These are phyloP conservation scores for Sclerotinia sclerotiorum DNA, from an alignment of 2,329 filamentous ascomycete species.

Conservation along the genomic window DNA sequence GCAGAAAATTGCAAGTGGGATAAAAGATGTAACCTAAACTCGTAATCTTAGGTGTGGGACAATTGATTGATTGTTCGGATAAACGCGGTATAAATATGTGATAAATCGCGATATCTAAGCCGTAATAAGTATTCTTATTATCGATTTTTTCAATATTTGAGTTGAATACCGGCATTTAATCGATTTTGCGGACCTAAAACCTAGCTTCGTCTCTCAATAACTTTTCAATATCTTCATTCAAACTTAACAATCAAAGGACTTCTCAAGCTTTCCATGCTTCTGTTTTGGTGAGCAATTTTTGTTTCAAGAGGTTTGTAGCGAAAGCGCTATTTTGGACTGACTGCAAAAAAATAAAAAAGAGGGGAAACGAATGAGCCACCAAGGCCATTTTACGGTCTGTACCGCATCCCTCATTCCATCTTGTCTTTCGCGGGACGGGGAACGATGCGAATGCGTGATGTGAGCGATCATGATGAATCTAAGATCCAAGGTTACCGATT, in stretches of 20 bases:
- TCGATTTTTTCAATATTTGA: too few species aligned
- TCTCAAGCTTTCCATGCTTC: background rate
- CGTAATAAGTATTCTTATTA: too few species aligned
- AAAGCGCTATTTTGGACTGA: background rate
- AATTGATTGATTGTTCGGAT: background rate
- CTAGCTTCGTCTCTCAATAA: too few species aligned
- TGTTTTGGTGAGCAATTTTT: background rate
- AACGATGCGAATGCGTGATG: background rate
- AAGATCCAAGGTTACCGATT: background rate
- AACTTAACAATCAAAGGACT: background rate
- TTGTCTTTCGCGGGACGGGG: background rate
- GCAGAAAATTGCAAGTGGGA: background rate
- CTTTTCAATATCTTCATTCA: background rate
- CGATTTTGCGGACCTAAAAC: too few species aligned
- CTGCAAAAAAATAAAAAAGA: background rate
- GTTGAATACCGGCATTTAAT: too few species aligned
- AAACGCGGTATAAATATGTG: too few species aligned
- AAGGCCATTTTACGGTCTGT: slow-evolving; percentile 11
- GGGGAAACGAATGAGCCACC: slow-evolving; percentile 15
- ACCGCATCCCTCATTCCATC: slow-evolving; percentile 3
- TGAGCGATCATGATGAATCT: slow-evolving; percentile 2
- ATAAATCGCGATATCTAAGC: too few species aligned
- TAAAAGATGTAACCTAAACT: too few species aligned
- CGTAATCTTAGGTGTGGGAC: background rate
- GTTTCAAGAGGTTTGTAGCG: background rate